Percentiles rank a stretch among this genome's conserved stretches.
Evolutionary conservation across 2,329 filamentous ascomycete genomes (phyloP).

Genomic region (Calcarisporium arbuscula): DNA sequence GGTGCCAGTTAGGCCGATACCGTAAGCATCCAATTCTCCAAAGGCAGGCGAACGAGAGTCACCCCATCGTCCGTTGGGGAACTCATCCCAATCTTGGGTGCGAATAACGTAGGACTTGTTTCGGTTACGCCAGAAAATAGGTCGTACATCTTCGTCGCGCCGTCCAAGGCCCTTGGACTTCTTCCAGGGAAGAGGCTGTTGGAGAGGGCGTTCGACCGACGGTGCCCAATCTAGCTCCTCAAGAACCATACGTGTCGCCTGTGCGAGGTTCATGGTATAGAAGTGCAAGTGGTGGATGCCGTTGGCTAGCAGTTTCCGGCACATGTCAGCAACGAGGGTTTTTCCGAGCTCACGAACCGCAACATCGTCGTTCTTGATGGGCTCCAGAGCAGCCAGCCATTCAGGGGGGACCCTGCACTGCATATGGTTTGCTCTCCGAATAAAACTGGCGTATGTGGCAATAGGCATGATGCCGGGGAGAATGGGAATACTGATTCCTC

Average conservation of each 20-base stretch:
- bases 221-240: slow-evolving; percentile 83
- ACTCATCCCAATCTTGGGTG: slow-evolving; percentile 98
- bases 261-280: slow-evolving; percentile 98
- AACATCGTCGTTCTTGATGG: slow-evolving; percentile 93
- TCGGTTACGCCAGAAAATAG: slow-evolving; percentile 97
- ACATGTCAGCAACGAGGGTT: slow-evolving; percentile 81
- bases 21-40: slow-evolving; percentile 90
- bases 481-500: slow-evolving; percentile 78
- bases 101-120: slow-evolving; percentile 93
- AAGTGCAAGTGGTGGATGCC: slow-evolving; percentile 91
- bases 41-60: slow-evolving; percentile 95
- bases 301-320: slow-evolving; percentile 72
- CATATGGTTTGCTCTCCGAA: slow-evolving; percentile 86
- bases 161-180: slow-evolving; percentile 86
- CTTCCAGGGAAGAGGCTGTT: slow-evolving; percentile 92
- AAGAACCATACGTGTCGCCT: slow-evolving; percentile 87
- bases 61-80: slow-evolving; percentile 97
- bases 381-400: slow-evolving; percentile 79
- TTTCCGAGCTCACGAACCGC: slow-evolving; percentile 88
- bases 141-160: slow-evolving; percentile 89
- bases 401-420: slow-evolving; percentile 74
- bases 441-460: slow-evolving; percentile 87
- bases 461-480: slow-evolving; percentile 85
- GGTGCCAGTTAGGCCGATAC: slow-evolving; percentile 85
- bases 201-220: slow-evolving; percentile 67